A percentile compares a stretch with the other conserved stretches of the same genome.
Evolutionary conservation across 768 basidiomycete species (phyloP).

Genomic region (Lactarius hatsudake): DNA sequence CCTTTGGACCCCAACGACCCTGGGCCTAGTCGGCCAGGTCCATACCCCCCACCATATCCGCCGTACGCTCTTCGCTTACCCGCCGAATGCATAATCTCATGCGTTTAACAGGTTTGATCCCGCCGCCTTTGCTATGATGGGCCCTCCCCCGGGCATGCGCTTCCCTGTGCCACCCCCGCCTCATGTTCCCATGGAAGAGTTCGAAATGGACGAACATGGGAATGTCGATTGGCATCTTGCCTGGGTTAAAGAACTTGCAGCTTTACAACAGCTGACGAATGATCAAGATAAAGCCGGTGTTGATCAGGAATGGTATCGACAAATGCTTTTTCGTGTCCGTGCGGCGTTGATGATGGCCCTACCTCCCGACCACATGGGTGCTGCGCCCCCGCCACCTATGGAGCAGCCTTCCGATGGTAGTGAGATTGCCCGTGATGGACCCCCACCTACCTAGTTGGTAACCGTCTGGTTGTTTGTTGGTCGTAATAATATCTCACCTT

Average conservation of each 20-base stretch:
- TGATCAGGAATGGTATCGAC: slow-evolving; percentile 81
- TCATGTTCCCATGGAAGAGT: slow-evolving; percentile 58
- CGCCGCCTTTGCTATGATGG: slow-evolving; percentile 53
- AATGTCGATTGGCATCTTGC: slow-evolving; percentile 77
- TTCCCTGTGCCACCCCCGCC: slow-evolving; percentile 61
- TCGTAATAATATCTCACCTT: background rate
- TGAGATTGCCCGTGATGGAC: slow-evolving; percentile 25
- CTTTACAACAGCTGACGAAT: slow-evolving; percentile 69
- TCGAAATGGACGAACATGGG: slow-evolving; percentile 75
- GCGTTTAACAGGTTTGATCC: slow-evolving; percentile 61
- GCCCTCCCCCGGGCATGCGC: slow-evolving; percentile 53
- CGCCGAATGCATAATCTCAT: background rate
- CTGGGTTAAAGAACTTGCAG: slow-evolving; percentile 77
- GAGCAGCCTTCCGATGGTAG: slow-evolving; percentile 20
- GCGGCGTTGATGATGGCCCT: slow-evolving; percentile 58
- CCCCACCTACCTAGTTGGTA: slow-evolving; percentile 23
- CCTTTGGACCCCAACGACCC: slow-evolving; percentile 60
- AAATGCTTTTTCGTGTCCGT: slow-evolving; percentile 81
- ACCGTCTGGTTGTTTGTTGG: background rate
- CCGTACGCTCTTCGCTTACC: slow-evolving; percentile 43
- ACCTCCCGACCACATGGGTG: slow-evolving; percentile 23
- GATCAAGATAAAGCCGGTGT: slow-evolving; percentile 82
- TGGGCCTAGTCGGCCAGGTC: slow-evolving; percentile 51
- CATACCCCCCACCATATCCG: slow-evolving; percentile 61
- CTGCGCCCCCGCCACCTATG: slow-evolving; percentile 23